Evolutionary conservation across 2,329 filamentous ascomycete genomes (phyloP).

Genomic region (Monilinia fructigena): DNA sequence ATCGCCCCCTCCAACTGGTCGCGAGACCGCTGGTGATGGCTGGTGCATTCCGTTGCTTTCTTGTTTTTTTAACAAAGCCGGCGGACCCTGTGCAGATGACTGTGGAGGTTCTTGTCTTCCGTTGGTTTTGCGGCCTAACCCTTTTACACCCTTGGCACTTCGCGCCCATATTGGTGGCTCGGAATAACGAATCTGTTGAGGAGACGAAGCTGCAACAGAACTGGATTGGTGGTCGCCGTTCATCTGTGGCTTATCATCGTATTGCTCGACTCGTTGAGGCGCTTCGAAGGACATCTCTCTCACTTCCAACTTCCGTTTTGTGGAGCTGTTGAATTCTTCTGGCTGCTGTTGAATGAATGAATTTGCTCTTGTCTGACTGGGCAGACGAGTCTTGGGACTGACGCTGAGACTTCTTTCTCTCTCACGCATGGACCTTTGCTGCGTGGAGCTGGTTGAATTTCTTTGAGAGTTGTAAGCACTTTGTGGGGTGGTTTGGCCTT

Average conservation of each 20-base stretch:
- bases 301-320: slow-evolving; percentile 39
- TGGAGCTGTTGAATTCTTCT: slow-evolving; percentile 30
- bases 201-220: slow-evolving; percentile 28
- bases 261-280: slow-evolving; percentile 25
- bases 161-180: slow-evolving; percentile 52
- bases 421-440: slow-evolving; percentile 55
- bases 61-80: slow-evolving; percentile 28
- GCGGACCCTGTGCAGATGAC: slow-evolving; percentile 22
- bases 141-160: slow-evolving; percentile 31
- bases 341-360: slow-evolving; percentile 25
- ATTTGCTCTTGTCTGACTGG: slow-evolving; percentile 34
- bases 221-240: slow-evolving; percentile 32
- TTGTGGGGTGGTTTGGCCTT: slow-evolving; percentile 44
- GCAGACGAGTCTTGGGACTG: slow-evolving; percentile 71
- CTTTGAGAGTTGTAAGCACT: slow-evolving; percentile 49
- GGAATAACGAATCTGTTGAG: slow-evolving; percentile 47
- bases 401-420: slow-evolving; percentile 71
- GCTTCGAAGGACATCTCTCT: slow-evolving; percentile 31
- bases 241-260: slow-evolving; percentile 26
- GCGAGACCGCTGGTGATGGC: slow-evolving; percentile 24
- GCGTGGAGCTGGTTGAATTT: slow-evolving; percentile 44
- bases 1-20: slow-evolving; percentile 21
- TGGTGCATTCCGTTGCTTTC: slow-evolving; percentile 36
- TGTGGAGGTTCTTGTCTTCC: slow-evolving; percentile 28
- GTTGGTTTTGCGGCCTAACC: slow-evolving; percentile 31